Evolutionary conservation across 495 filamentous ascomycete genomes (phyloP).

Genomic region (Chlorociboria aeruginascens): DNA sequence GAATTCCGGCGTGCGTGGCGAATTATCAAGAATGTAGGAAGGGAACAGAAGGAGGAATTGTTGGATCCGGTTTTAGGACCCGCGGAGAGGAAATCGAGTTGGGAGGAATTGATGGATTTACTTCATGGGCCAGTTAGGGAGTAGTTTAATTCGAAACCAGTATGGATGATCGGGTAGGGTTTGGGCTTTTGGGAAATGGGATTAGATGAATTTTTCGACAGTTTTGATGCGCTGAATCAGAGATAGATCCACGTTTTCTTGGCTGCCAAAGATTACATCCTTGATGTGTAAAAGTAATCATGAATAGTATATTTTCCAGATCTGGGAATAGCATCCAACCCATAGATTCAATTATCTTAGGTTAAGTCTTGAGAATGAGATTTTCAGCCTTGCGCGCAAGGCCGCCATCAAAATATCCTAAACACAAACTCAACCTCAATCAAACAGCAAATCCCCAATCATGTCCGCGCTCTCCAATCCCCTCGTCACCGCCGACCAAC

Average conservation of each 20-base stretch:
- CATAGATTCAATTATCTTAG: too few relatives aligned
- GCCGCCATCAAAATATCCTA: neutral
- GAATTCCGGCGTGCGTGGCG: slow-evolving; percentile 66
- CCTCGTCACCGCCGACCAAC: slow-evolving; percentile 71
- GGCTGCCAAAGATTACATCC: too few relatives aligned
- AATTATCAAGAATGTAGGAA: slow-evolving; percentile 34
- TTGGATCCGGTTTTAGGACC: slow-evolving; percentile 4
- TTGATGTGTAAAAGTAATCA: too few relatives aligned
- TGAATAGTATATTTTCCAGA: too few relatives aligned
- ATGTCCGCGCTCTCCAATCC: slow-evolving; percentile 65
- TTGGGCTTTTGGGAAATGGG: too few relatives aligned
- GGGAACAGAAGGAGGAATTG: slow-evolving; percentile 9
- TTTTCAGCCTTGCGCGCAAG: slow-evolving; percentile 12
- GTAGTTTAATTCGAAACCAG: too few relatives aligned
- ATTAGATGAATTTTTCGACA: too few relatives aligned
- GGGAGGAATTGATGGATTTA: slow-evolving; percentile 7
- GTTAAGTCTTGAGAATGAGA: neutral
- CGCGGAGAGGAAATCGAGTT: neutral
- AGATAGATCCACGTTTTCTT: too few relatives aligned
- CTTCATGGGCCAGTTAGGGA: slow-evolving; percentile 6
- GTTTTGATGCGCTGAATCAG: too few relatives aligned
- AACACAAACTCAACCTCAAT: neutral
- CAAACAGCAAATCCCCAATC: neutral
- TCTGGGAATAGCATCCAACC: too few relatives aligned
- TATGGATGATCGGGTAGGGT: too few relatives aligned